Conservation (phyloP, 768 basidiomycete species). For the Lactarius pseudohatsudake region DNA sequence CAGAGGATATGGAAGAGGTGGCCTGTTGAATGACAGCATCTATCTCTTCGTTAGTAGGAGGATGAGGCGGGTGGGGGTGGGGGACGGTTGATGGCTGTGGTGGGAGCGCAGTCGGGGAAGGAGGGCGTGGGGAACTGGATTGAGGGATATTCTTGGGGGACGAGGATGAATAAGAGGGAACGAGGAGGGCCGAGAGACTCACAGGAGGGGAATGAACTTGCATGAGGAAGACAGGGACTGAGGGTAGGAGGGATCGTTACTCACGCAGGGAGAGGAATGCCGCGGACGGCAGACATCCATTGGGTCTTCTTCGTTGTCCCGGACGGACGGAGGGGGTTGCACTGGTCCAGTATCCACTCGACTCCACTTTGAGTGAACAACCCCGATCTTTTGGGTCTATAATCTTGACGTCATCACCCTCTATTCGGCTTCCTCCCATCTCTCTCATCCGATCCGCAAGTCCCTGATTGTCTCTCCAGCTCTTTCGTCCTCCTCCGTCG, state of each 20-base stretch:
- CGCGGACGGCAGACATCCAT: constrained; percentile 24
- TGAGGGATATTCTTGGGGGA: constrained; percentile 10
- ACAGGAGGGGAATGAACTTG: constrained; percentile 22
- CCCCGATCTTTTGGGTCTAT: constrained; percentile 22
- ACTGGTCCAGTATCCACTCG: constrained; percentile 20
- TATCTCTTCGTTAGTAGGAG: constrained; percentile 78
- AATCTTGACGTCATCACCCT: constrained; percentile 29
- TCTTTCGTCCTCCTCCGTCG: background rate
- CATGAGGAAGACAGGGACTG: constrained; percentile 21
- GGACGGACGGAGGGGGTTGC: constrained; percentile 12
- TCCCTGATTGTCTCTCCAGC: background rate
- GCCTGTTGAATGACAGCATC: constrained; percentile 91
- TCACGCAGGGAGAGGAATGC: constrained; percentile 21
- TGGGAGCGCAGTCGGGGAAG: constrained; percentile 7
- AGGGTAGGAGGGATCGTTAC: constrained; percentile 16
- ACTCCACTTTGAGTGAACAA: constrained; percentile 22
- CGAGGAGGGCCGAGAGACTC: background rate
- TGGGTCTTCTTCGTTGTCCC: background rate
- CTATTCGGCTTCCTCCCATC: constrained; percentile 13
- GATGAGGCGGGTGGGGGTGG: constrained; percentile 24
- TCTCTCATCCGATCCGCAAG: background rate
- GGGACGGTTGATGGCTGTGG: constrained; percentile 10
- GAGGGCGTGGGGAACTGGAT: constrained; percentile 16
- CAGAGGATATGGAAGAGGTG: constrained; percentile 61
- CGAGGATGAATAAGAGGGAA: constrained; percentile 9